phyloP scores from a whole-genome alignment of 2,329 filamentous ascomycete genomes.

The Colletotrichum liriopes region DNA sequence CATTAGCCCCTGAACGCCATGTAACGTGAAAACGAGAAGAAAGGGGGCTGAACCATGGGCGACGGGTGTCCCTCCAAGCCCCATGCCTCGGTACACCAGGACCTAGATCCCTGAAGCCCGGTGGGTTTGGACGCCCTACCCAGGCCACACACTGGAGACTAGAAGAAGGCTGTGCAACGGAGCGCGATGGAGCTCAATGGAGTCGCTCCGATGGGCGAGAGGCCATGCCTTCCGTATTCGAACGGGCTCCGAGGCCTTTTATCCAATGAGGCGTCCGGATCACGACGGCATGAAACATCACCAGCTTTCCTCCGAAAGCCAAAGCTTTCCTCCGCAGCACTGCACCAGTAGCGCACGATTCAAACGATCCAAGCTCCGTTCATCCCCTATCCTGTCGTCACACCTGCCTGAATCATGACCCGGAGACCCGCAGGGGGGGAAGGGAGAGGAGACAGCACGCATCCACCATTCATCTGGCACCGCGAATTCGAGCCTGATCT shows the following conservation, averaged over 20 bases:
- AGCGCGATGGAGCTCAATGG: slow-evolving; percentile 30
- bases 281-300: slow-evolving; percentile 34
- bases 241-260: slow-evolving; percentile 22
- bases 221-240: slow-evolving; percentile 39
- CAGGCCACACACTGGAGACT: slow-evolving; percentile 2
- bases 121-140: slow-evolving; percentile 17
- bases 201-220: slow-evolving; percentile 36
- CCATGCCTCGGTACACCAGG: slow-evolving; percentile 31
- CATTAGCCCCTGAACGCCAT: slow-evolving; percentile 19
- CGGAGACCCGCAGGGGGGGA: slow-evolving; percentile 3
- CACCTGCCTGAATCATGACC: slow-evolving; percentile 18
- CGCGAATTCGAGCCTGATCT: background rate
- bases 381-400: slow-evolving; percentile 9
- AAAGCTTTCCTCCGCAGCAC: slow-evolving; percentile 22
- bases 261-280: slow-evolving; percentile 19
- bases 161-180: slow-evolving; percentile 38
- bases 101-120: background rate
- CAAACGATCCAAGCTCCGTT: slow-evolving; percentile 19
- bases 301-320: slow-evolving; percentile 24
- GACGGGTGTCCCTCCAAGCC: background rate
- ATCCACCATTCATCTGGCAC: slow-evolving; percentile 7
- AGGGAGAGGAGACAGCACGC: background rate
- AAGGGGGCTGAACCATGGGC: slow-evolving; percentile 13
- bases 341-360: slow-evolving; percentile 26
- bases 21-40: slow-evolving; percentile 20